Evolutionary conservation across 768 basidiomycete genomes (phyloP).

Genomic region (Lactarius deliciosus): DNA sequence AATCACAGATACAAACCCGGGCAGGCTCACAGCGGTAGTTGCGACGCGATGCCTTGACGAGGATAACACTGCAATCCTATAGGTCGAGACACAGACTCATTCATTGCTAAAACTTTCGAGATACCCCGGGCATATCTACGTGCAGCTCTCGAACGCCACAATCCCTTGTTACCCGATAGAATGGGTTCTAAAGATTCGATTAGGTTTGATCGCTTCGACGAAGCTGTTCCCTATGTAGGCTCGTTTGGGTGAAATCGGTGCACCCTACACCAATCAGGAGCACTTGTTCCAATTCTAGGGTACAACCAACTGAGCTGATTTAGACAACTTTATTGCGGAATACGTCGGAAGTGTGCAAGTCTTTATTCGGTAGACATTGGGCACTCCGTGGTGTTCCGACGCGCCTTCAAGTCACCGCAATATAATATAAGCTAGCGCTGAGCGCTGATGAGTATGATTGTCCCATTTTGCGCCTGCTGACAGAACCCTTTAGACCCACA

Average conservation of each 20-base stretch:
- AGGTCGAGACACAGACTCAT: constrained; percentile 1
- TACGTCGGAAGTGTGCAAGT: background rate
- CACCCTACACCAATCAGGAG: background rate
- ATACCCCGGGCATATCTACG: constrained; percentile 8
- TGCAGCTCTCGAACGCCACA: constrained; percentile 9
- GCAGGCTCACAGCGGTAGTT: constrained; percentile 13
- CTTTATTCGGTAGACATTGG: background rate
- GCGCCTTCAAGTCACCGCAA: background rate
- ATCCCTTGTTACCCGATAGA: constrained; percentile 9
- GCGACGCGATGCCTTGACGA: constrained; percentile 2
- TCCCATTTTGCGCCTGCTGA: background rate
- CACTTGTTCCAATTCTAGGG: constrained; percentile 7
- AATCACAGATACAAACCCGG: constrained; percentile 9
- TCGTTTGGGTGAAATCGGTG: constrained; percentile 6
- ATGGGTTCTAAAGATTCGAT: constrained; percentile 5
- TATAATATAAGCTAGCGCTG: background rate
- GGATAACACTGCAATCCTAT: background rate
- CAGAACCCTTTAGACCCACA: background rate
- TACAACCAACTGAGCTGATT: background rate
- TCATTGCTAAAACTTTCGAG: constrained; percentile 6
- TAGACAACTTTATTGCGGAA: background rate
- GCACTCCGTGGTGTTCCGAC: background rate
- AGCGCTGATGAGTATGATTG: background rate
- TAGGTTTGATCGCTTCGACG: constrained; percentile 13
- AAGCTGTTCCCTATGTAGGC: constrained; percentile 7